phyloP scores from a whole-genome alignment of 108 stramenopile genomes.

The Cyclotella choctawhatcheeana region DNA sequence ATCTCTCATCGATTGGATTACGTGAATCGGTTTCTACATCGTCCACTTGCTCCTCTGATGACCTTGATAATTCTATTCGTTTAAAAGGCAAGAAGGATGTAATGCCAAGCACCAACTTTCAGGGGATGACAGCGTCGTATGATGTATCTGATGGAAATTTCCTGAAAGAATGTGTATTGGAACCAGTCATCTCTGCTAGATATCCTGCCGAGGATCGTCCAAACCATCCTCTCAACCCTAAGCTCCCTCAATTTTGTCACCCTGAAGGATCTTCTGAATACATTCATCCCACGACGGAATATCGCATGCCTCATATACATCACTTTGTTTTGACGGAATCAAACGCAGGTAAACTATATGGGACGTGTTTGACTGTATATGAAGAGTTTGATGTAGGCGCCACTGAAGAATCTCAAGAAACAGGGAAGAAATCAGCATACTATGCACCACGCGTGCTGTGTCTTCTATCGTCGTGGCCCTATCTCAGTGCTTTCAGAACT shows the following conservation, averaged over 20 bases:
- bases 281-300: constrained; percentile 61
- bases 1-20: constrained; percentile 15
- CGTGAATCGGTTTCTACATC: constrained; percentile 9
- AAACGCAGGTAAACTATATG: constrained; percentile 83
- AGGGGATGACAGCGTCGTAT: not conserved
- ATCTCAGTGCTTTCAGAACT: constrained; percentile 86
- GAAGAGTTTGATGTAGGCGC: constrained; percentile 72
- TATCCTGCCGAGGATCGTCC: constrained; percentile 76
- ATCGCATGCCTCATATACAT: constrained; percentile 78
- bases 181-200: constrained; percentile 82
- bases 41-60: constrained; percentile 28
- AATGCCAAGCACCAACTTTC: constrained; percentile 17
- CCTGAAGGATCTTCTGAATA: constrained; percentile 64
- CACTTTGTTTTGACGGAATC: constrained; percentile 88
- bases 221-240: constrained; percentile 81
- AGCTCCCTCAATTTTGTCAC: constrained; percentile 85
- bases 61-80: not conserved
- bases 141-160: constrained; percentile 3
- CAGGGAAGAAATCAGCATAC: constrained; percentile 30
- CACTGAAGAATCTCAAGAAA: constrained; percentile 17
- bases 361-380: constrained; percentile 81
- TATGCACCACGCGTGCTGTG: constrained; percentile 91
- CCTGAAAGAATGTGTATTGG: constrained; percentile 41
- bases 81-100: not conserved
- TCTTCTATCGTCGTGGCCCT: constrained; percentile 94